Conservation (phyloP, 768 basidiomycete genomes). For the Suillus bovinus region DNA sequence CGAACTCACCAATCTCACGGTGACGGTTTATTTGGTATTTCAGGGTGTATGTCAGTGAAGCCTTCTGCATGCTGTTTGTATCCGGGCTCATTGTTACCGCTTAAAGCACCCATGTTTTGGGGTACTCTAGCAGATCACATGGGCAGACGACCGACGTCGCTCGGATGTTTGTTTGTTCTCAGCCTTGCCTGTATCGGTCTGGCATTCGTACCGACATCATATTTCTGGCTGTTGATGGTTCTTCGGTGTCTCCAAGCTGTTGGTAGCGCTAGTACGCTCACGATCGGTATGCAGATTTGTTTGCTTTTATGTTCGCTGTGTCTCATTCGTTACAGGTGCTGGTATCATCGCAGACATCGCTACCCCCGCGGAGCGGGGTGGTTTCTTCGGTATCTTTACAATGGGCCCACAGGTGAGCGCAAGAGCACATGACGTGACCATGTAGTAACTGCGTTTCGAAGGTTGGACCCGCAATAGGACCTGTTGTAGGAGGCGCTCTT, state of each 20-base stretch:
- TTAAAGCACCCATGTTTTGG: slow-evolving; percentile 54
- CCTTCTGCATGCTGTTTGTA: background rate
- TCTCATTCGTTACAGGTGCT: slow-evolving; percentile 41
- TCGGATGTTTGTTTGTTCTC: slow-evolving; percentile 59
- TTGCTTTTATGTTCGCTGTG: background rate
- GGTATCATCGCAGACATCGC: slow-evolving; percentile 78
- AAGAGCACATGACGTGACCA: background rate
- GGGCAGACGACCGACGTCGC: slow-evolving; percentile 60
- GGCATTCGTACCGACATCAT: slow-evolving; percentile 47
- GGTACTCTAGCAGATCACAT: slow-evolving; percentile 59
- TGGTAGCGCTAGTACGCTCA: slow-evolving; percentile 73
- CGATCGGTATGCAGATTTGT: slow-evolving; percentile 46
- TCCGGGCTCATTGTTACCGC: background rate
- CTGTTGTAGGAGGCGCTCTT: slow-evolving; percentile 54
- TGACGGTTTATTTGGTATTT: slow-evolving; percentile 54
- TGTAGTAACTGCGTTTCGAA: slow-evolving; percentile 17
- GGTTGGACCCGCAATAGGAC: slow-evolving; percentile 56
- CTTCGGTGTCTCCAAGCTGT: slow-evolving; percentile 75
- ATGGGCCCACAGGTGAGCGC: slow-evolving; percentile 57
- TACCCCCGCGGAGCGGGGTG: slow-evolving; percentile 64
- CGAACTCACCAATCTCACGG: slow-evolving; percentile 74
- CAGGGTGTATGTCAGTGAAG: slow-evolving; percentile 31
- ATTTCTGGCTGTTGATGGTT: slow-evolving; percentile 73
- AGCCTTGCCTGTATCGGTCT: slow-evolving; percentile 61
- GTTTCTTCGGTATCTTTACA: slow-evolving; percentile 64